A percentile compares a stretch with the other conserved stretches of the same genome.
phyloP scores from a whole-genome alignment of 2,329 filamentous ascomycete species.

The Calonectria leucothoes region DNA sequence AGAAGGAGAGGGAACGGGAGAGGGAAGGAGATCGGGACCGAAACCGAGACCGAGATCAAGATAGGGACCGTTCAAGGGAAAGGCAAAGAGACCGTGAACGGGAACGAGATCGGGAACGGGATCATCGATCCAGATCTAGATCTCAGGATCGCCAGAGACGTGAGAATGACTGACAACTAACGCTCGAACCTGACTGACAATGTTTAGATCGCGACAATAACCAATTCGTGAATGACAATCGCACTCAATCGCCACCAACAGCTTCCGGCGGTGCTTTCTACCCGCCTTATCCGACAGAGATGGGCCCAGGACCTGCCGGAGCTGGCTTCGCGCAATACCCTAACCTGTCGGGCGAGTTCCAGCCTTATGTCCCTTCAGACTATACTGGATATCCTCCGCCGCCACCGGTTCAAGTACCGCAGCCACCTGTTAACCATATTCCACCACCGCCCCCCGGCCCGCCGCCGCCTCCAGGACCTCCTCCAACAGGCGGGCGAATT shows the following conservation, averaged over 20 bases:
- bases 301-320: slow-evolving; percentile 33
- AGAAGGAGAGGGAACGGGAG: slow-evolving; percentile 36
- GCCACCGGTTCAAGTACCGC: slow-evolving; percentile 43
- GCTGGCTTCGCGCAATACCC: slow-evolving; percentile 52
- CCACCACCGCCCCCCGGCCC: slow-evolving; percentile 51
- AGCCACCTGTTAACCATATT: slow-evolving; percentile 24
- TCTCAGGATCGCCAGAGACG: slow-evolving; percentile 43
- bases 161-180: slow-evolving; percentile 26
- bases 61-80: background rate
- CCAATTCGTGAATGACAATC: slow-evolving; percentile 50
- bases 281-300: slow-evolving; percentile 52
- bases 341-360: slow-evolving; percentile 49
- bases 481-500: slow-evolving; percentile 46
- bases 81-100: slow-evolving; percentile 5
- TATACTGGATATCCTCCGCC: slow-evolving; percentile 56
- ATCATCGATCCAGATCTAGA: slow-evolving; percentile 40
- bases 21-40: slow-evolving; percentile 28
- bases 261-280: slow-evolving; percentile 65
- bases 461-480: slow-evolving; percentile 48
- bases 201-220: slow-evolving; percentile 44
- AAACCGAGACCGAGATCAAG: slow-evolving; percentile 47
- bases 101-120: slow-evolving; percentile 38
- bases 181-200: slow-evolving; percentile 26
- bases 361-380: slow-evolving; percentile 56
- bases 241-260: slow-evolving; percentile 59